phyloP scores from a whole-genome alignment of 2,329 filamentous ascomycete genomes.

The Parastagonospora avenae region DNA sequence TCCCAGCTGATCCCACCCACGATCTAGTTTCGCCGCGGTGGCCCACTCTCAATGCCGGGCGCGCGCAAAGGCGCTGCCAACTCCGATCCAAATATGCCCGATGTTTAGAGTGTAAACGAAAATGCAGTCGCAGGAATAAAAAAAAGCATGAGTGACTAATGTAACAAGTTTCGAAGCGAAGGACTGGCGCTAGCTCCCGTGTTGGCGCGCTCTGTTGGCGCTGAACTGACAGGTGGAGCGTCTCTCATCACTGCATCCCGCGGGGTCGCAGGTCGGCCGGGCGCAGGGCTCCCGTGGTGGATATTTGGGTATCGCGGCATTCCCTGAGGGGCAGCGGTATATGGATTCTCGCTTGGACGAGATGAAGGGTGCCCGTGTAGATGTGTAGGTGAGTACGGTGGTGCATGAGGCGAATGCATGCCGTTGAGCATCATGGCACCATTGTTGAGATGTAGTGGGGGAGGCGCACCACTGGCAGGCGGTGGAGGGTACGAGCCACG shows the following conservation, averaged over 20 bases:
- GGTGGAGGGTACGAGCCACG: conserved; percentile 36
- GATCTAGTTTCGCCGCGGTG: conserved; percentile 11
- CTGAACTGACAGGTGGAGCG: conserved; percentile 29
- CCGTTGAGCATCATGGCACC: conserved; percentile 43
- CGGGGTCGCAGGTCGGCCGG: conserved; percentile 41
- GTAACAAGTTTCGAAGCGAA: conserved; percentile 54
- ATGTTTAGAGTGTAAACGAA: conserved; percentile 12
- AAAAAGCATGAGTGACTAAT: conserved; percentile 35
- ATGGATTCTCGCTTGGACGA: conserved; percentile 44
- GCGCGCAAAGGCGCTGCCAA: conserved; percentile 19
- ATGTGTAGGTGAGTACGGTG: conserved; percentile 45
- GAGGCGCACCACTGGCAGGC: conserved; percentile 33
- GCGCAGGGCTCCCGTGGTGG: conserved; percentile 40
- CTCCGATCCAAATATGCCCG: conserved; percentile 24
- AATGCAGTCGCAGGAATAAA: conserved; percentile 6
- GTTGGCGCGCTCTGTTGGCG: conserved; percentile 34
- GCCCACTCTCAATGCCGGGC: conserved; percentile 19
- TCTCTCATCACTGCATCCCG: conserved; percentile 44
- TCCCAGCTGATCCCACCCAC: conserved; percentile 11
- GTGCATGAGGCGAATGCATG: conserved; percentile 43
- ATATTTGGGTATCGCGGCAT: conserved; percentile 31
- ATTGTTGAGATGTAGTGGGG: conserved; percentile 41
- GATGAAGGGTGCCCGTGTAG: conserved; percentile 40
- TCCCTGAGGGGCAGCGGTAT: conserved; percentile 32
- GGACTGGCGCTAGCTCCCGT: conserved; percentile 54